A percentile compares a stretch with the other conserved stretches of the same genome.
Conservation (phyloP, 139 green algal genomes). For the Penium margaritaceum region DNA sequence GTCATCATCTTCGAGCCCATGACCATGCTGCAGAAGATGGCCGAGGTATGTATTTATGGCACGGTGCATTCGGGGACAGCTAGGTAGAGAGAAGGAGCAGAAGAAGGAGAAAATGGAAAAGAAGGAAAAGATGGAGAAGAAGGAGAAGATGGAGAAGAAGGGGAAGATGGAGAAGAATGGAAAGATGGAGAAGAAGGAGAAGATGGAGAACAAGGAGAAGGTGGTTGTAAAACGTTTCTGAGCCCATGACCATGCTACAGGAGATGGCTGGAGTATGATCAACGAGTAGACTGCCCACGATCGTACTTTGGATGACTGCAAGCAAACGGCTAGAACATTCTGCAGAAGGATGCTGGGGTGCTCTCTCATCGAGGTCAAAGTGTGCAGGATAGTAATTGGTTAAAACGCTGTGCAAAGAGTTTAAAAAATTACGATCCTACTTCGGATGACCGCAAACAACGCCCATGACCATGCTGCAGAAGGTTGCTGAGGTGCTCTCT, state of each 20-base stretch:
- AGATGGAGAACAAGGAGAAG: conserved; percentile 52
- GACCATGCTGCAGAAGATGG: conserved; percentile 91
- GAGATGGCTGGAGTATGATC: conserved; percentile 87
- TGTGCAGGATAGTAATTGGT: conserved; percentile 48
- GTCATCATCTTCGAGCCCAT: conserved; percentile 74
- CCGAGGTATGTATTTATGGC: too few relatives aligned
- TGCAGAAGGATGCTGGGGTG: too few relatives aligned
- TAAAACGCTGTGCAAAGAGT: conserved; percentile 65
- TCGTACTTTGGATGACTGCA: too few relatives aligned
- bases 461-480: conserved; percentile 92
- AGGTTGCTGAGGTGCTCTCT: too few relatives aligned
- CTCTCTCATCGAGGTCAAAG: conserved; percentile 18
- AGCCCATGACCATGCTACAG: conserved; percentile 92
- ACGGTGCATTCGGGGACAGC: too few relatives aligned
- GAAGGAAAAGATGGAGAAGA: too few relatives aligned
- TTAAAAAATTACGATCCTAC: conserved; percentile 55
- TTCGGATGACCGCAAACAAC: too few relatives aligned
- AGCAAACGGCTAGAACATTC: too few relatives aligned
- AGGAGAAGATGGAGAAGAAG: too few relatives aligned
- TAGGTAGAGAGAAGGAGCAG: too few relatives aligned
- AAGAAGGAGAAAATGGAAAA: too few relatives aligned
- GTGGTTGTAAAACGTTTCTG: conserved; percentile 68
- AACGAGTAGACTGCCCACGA: too few relatives aligned
- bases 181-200: conserved; percentile 41
- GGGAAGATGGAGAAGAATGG: conserved; percentile 32